phyloP scores from a whole-genome alignment of 441 rosid species.

The Sinapis alba region DNA sequence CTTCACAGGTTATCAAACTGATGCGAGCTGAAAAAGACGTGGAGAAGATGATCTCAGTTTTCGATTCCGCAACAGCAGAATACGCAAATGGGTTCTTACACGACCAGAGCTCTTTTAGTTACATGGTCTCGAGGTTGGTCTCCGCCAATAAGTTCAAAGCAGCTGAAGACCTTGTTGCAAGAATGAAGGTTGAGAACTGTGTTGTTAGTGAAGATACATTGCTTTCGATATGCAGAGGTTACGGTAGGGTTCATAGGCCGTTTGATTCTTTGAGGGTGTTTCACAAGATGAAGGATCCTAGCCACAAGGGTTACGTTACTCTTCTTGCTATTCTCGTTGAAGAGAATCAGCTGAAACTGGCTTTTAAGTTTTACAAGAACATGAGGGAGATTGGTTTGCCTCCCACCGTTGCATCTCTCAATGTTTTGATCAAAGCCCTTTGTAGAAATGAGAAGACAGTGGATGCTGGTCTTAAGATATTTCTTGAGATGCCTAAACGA shows the following conservation, averaged over 20 bases:
- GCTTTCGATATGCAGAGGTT: slow-evolving; percentile 75
- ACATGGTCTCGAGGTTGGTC: slow-evolving; percentile 67
- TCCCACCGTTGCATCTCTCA: slow-evolving; percentile 69
- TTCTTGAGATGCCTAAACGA: slow-evolving; percentile 75
- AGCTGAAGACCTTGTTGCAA: slow-evolving; percentile 71
- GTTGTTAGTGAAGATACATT: slow-evolving; percentile 58
- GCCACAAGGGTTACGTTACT: slow-evolving; percentile 60
- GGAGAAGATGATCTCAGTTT: slow-evolving; percentile 60
- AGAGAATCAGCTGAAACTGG: slow-evolving; percentile 71
- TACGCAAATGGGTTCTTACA: slow-evolving; percentile 65
- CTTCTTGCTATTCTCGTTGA: slow-evolving; percentile 75
- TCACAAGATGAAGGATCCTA: slow-evolving; percentile 65
- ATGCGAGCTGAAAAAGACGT: slow-evolving; percentile 68
- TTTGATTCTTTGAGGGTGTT: slow-evolving; percentile 71
- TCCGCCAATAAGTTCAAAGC: slow-evolving; percentile 68
- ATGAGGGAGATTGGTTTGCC: slow-evolving; percentile 71
- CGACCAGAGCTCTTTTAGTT: slow-evolving; percentile 58
- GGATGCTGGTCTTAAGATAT: slow-evolving; percentile 75
- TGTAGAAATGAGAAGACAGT: slow-evolving; percentile 68
- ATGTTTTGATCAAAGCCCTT: slow-evolving; percentile 86
- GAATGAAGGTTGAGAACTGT: slow-evolving; percentile 75
- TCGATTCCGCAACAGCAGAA: slow-evolving; percentile 83
- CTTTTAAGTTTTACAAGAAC: slow-evolving; percentile 65
- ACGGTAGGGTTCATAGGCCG: slow-evolving; percentile 79
- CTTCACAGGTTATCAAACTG: slow-evolving; percentile 67